Evolutionary conservation across 2,329 filamentous ascomycete species (phyloP), one percentile per base, ranked within the genome.

Genomic region (Trichoderma brevicompactum): DNA sequence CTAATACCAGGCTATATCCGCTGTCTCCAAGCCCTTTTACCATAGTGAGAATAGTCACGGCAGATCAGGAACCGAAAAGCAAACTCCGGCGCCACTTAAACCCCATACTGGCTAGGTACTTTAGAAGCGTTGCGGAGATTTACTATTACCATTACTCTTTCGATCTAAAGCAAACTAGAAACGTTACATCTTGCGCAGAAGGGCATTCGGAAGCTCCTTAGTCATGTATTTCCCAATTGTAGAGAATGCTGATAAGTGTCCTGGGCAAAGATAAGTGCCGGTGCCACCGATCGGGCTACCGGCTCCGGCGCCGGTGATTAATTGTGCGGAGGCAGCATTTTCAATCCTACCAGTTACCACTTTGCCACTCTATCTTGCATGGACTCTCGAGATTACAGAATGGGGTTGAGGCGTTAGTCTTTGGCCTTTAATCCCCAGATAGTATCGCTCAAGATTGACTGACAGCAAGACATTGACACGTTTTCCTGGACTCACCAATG

Each of bases 41-140:
- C 46, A 15, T 52, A 61, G 46, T n/a, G 23, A 41, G 15, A 19
- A 23, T 50, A 34, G 36, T 23, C 15, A 7, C 19, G 58, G 44
- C 46, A 61, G 46, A 50, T 61, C 58, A 61, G 58, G 58, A 17
- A 61, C 58, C 58, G 55, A 41, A 32, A 15, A 5, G 44, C 19
- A 50, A 61, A 61, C 44, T 15, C 15, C 50, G 15, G 50, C 58
- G 58, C 58, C 58, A 61, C 58, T 34, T 34, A 23, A 40, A 43
- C 36, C 58, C 46, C 46, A 15, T 50, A 28, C 34, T 38, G 50
- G 17, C 46, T 41, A 19, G 34, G 46, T 38, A 36, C 46, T n/a
- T 28, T 28, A 19, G 34, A 2, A 61, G 50, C 46, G 19, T 56
- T 56, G 54, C 36, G 36, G 17, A 52, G 44, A 19, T 15, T 4